These are phyloP conservation scores for Chytridium lagenaria DNA, from an alignment of 371 early-diverging fungal genomes.

Conservation along the genomic window DNA sequence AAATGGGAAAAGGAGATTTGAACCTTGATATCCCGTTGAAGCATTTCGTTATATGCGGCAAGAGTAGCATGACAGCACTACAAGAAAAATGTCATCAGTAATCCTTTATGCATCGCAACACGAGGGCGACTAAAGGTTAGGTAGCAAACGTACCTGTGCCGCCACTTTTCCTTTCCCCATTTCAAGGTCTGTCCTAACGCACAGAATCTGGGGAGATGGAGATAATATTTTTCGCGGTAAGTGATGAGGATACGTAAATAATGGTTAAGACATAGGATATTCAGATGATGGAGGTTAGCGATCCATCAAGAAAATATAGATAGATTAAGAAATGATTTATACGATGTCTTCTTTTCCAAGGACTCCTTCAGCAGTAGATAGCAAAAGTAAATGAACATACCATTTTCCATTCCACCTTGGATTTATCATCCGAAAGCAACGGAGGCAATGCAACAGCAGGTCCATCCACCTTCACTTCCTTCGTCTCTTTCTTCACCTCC, in stretches of 20 bases:
- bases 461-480: conserved; percentile 10
- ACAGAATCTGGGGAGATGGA: too few species aligned
- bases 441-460: neutral
- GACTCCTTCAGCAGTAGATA: conserved; percentile 38
- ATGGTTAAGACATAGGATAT: too few species aligned
- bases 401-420: neutral
- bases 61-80: conserved; percentile 94
- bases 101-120: neutral
- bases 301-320: neutral
- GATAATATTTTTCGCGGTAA: too few species aligned
- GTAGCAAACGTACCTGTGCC: conserved; percentile 66
- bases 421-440: neutral
- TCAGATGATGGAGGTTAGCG: conserved; percentile 24
- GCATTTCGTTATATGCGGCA: conserved; percentile 59
- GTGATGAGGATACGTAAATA: too few species aligned
- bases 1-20: neutral
- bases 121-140: neutral
- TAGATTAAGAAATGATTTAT: conserved; percentile 1
- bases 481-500: neutral
- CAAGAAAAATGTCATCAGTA: neutral
- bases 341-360: neutral
- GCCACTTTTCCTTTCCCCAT: conserved; percentile 97
- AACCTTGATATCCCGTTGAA: conserved; percentile 10
- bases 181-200: conserved; percentile 87
- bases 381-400: neutral